Base-by-base conservation (phyloP, 495 filamentous ascomycete genomes). In the Polyplosphaeria fusca region DNA sequence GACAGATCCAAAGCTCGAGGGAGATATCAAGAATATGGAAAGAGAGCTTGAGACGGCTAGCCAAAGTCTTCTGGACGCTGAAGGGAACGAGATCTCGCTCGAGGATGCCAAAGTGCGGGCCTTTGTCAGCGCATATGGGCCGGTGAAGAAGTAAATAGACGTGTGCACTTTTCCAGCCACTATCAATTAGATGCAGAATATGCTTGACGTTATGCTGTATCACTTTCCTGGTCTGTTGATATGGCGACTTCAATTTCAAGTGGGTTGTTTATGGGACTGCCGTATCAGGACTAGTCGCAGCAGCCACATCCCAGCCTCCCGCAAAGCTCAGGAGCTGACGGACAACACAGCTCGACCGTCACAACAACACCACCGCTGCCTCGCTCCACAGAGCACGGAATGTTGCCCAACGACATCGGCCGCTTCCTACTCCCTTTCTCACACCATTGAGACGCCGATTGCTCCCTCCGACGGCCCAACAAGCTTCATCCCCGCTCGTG, bases 81-180 rank as follows among this genome's bases (percentile, higher is more conserved):
- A 64, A 39, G 23, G 47, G 1, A 55, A 49, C 37, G 50, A 64
- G 56, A 27, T 64, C n/a, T n/a, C n/a, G n/a, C n/a, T n/a, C n/a
- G n/a, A n/a, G n/a, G n/a, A n/a, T n/a, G n/a, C n/a, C n/a, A n/a
- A n/a, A n/a, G n/a, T n/a, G n/a, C n/a, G n/a, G n/a, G n/a, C n/a
- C n/a, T n/a, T n/a, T n/a, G n/a, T n/a, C n/a, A n/a, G n/a, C n/a
- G n/a, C n/a, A n/a, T n/a, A n/a, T n/a, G n/a, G n/a, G n/a, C n/a
- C n/a, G n/a, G n/a, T n/a, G n/a, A n/a, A n/a, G n/a, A n/a, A n/a
- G n/a, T n/a, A n/a, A n/a, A n/a, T n/a, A n/a, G n/a, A n/a, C n/a
- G n/a, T n/a, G n/a, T n/a, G n/a, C n/a, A n/a, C n/a, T n/a, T n/a
- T n/a, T n/a, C n/a, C n/a, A n/a, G n/a, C n/a, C n/a, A n/a, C n/a